Evolutionary conservation across 2,329 filamentous ascomycete genomes (phyloP).

Genomic region (Ceratocystis smalleyi): DNA sequence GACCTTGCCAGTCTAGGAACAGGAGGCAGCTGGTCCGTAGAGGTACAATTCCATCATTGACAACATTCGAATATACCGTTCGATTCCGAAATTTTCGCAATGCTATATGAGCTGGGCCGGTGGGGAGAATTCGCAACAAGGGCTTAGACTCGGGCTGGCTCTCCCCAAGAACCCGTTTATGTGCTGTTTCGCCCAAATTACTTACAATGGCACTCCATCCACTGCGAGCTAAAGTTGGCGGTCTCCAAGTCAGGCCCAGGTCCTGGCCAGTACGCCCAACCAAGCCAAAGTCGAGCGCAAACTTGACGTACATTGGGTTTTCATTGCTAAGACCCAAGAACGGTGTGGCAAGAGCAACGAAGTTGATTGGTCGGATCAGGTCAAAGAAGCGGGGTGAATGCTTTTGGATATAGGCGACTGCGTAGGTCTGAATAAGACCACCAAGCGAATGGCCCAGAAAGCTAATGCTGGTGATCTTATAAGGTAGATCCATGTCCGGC

Average conservation of each 20-base stretch:
- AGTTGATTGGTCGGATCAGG: slow-evolving; percentile 73
- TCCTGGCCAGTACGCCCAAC: slow-evolving; percentile 95
- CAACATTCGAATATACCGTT: slow-evolving; percentile 90
- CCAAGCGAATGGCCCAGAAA: slow-evolving; percentile 88
- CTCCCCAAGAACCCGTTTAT: slow-evolving; percentile 43
- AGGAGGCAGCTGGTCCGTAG: slow-evolving; percentile 88
- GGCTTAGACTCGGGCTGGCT: slow-evolving; percentile 72
- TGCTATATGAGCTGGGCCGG: slow-evolving; percentile 76
- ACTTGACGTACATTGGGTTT: slow-evolving; percentile 92
- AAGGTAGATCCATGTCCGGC: slow-evolving; percentile 30
- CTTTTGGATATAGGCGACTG: slow-evolving; percentile 90
- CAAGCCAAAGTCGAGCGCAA: slow-evolving; percentile 87
- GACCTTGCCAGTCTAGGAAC: slow-evolving; percentile 89
- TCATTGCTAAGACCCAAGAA: slow-evolving; percentile 90
- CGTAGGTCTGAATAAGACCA: slow-evolving; percentile 81
- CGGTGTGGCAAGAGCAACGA: slow-evolving; percentile 73
- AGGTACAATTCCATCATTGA: slow-evolving; percentile 94
- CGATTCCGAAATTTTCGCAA: slow-evolving; percentile 77
- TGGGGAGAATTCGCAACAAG: slow-evolving; percentile 72
- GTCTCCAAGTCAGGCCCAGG: slow-evolving; percentile 82
- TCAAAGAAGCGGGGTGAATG: slow-evolving; percentile 86
- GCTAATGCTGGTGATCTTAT: slow-evolving; percentile 84
- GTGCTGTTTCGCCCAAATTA: slow-evolving; percentile 55
- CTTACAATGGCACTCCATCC: slow-evolving; percentile 81
- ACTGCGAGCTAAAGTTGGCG: slow-evolving; percentile 68